Percentiles rank a stretch among this genome's conserved stretches.
Evolutionary conservation across 306 rosid species (phyloP).

Genomic region (Sechiopsis laciniata): DNA sequence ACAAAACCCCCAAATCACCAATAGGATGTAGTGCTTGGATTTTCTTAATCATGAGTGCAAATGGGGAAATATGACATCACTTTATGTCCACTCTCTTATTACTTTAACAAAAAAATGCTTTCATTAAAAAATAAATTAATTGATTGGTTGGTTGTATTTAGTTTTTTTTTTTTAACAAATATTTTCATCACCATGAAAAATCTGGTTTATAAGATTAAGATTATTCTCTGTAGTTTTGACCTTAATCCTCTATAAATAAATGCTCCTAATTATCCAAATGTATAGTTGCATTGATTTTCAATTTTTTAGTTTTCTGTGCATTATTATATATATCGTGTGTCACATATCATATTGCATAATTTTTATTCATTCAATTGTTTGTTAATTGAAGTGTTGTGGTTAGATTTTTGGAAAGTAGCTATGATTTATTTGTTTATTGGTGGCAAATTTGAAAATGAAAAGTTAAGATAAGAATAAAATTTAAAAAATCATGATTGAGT

Average conservation of each 20-base stretch:
- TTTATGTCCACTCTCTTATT: background rate
- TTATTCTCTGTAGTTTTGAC: background rate
- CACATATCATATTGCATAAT: background rate
- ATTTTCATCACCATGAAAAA: background rate
- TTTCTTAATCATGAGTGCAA: conserved; percentile 9
- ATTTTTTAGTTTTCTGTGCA: background rate
- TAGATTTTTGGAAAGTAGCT: background rate
- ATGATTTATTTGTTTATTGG: background rate
- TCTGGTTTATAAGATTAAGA: background rate
- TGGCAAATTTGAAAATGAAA: too few species aligned
- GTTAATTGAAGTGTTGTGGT: background rate
- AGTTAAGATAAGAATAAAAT: too few species aligned
- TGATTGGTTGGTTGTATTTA: background rate
- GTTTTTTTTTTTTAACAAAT: background rate
- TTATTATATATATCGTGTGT: background rate
- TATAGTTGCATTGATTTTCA: conserved; percentile 3
- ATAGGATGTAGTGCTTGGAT: conserved; percentile 20
- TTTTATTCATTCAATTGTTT: background rate
- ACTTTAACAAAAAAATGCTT: background rate
- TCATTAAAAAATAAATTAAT: background rate
- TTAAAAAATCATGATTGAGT: too few species aligned
- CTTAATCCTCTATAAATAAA: background rate
- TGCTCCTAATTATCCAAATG: conserved; percentile 8
- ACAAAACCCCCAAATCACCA: too few species aligned
- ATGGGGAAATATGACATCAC: conserved; percentile 15